phyloP scores from a whole-genome alignment of 768 basidiomycete genomes.

The Boletus huronensis region DNA sequence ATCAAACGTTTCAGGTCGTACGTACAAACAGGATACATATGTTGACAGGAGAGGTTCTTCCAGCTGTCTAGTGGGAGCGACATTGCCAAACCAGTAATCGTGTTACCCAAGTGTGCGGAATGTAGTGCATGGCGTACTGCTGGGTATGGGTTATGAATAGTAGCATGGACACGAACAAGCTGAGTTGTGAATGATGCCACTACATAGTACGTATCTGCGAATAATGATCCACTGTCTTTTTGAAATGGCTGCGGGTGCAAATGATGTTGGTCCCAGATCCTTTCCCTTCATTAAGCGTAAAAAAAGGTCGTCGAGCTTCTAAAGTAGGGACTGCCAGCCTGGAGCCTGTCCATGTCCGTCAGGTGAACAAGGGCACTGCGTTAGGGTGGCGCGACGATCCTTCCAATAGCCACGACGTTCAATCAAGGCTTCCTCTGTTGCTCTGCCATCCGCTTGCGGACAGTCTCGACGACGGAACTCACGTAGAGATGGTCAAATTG shows the following conservation, averaged over 20 bases:
- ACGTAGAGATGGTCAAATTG: conserved; percentile 34
- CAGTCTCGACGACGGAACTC: conserved; percentile 29
- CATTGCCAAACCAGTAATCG: conserved; percentile 5
- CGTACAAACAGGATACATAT: conserved; percentile 2
- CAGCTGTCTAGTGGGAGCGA: neutral
- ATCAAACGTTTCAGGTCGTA: conserved; percentile 1
- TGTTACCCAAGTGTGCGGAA: neutral
- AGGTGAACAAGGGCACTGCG: conserved; percentile 1
- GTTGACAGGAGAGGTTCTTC: conserved; percentile 2
- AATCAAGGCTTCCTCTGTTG: conserved; percentile 28
- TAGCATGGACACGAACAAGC: conserved; percentile 5
- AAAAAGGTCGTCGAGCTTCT: conserved; percentile 10
- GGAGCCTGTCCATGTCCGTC: conserved; percentile 4
- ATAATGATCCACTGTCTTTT: conserved; percentile 6
- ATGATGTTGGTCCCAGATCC: conserved; percentile 4
- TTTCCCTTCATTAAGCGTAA: neutral
- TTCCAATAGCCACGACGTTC: conserved; percentile 9
- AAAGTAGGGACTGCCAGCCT: conserved; percentile 15
- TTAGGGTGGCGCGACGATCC: conserved; percentile 5
- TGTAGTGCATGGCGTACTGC: neutral
- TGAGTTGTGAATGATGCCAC: conserved; percentile 3
- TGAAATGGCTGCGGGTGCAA: neutral
- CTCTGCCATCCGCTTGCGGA: conserved; percentile 32
- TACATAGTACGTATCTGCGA: conserved; percentile 9
- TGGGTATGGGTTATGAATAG: neutral